Percentiles rank a stretch among this genome's conserved stretches.
phyloP scores from a whole-genome alignment of 768 basidiomycete genomes.

The Rhodosporidiobolus odoratus region DNA sequence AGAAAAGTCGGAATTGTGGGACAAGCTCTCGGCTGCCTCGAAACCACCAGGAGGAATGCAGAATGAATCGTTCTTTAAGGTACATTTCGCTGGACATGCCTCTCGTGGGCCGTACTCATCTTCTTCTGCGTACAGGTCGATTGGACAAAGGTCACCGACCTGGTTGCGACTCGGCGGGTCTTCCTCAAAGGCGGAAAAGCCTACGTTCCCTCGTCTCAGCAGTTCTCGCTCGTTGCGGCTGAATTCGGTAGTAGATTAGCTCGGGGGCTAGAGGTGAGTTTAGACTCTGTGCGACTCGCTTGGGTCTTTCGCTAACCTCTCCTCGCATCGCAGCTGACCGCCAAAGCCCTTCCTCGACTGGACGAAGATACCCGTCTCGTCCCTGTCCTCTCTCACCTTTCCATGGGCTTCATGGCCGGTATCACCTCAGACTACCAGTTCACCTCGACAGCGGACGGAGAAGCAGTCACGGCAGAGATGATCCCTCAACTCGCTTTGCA shows the following conservation, averaged over 20 bases:
- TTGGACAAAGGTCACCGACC: constrained; percentile 91
- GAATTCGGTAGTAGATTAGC: constrained; percentile 72
- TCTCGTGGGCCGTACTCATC: not conserved
- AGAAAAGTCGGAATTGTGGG: constrained; percentile 55
- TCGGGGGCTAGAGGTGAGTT: constrained; percentile 65
- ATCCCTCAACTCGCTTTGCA: constrained; percentile 75
- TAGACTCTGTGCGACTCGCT: not conserved
- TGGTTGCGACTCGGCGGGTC: constrained; percentile 75
- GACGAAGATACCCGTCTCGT: constrained; percentile 89
- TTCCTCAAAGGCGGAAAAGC: constrained; percentile 75
- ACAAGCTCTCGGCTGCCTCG: constrained; percentile 55
- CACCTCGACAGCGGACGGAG: constrained; percentile 54
- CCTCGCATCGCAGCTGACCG: constrained; percentile 59
- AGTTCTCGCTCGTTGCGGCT: constrained; percentile 68
- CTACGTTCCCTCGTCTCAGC: constrained; percentile 65
- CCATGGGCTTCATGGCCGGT: constrained; percentile 87
- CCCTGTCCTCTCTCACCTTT: constrained; percentile 83
- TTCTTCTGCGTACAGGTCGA: constrained; percentile 59
- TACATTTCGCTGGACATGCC: constrained; percentile 41
- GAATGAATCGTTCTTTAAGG: constrained; percentile 71
- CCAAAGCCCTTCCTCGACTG: constrained; percentile 76
- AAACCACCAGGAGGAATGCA: constrained; percentile 47
- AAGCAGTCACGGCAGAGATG: constrained; percentile 86
- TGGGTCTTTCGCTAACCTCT: not conserved
- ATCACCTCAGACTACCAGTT: constrained; percentile 74